Percentiles rank a stretch among this genome's conserved stretches.
These are phyloP conservation scores for Clonostachys sp. DNA, from an alignment of 2,329 filamentous ascomycete species.

Conservation along the genomic window DNA sequence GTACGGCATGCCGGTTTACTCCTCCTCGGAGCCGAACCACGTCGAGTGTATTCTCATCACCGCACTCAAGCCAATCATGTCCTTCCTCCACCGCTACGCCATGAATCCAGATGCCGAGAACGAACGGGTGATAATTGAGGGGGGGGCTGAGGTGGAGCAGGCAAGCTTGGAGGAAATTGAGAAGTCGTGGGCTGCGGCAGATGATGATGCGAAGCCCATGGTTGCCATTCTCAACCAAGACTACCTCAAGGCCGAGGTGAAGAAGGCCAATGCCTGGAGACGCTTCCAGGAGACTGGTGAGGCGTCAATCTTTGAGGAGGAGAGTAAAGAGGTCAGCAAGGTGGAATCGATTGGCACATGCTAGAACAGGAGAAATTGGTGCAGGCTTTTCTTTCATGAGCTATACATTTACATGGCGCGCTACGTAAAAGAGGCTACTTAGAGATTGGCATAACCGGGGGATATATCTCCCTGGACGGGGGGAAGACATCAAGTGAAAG, in stretches of 20 bases:
- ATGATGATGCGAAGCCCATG: slow-evolving; percentile 19
- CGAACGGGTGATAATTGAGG: slow-evolving; percentile 23
- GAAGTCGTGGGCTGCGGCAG: slow-evolving; percentile 19
- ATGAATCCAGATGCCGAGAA: slow-evolving; percentile 30
- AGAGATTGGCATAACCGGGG: not conserved
- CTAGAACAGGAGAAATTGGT: not conserved
- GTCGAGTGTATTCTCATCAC: slow-evolving; percentile 59
- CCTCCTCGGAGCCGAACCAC: slow-evolving; percentile 56
- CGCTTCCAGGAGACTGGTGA: slow-evolving; percentile 17
- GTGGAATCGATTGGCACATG: not conserved
- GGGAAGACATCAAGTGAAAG: too few relatives aligned
- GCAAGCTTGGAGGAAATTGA: not conserved
- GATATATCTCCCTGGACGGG: too few relatives aligned
- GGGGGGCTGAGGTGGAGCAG: not conserved
- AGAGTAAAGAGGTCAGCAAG: slow-evolving; percentile 8
- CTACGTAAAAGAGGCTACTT: not conserved
- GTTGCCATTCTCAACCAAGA: slow-evolving; percentile 11
- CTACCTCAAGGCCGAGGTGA: slow-evolving; percentile 13
- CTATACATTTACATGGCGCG: not conserved
- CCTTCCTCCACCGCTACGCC: slow-evolving; percentile 57
- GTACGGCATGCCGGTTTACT: slow-evolving; percentile 63
- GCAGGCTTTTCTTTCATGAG: too few relatives aligned
- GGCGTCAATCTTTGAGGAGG: slow-evolving; percentile 12
- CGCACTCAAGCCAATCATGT: slow-evolving; percentile 47
- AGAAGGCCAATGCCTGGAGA: slow-evolving; percentile 15